Percentiles rank a stretch among this genome's conserved stretches.
These are phyloP conservation scores for Tolypocladium pustulatum DNA, from an alignment of 2,329 filamentous ascomycete genomes.

Conservation along the genomic window DNA sequence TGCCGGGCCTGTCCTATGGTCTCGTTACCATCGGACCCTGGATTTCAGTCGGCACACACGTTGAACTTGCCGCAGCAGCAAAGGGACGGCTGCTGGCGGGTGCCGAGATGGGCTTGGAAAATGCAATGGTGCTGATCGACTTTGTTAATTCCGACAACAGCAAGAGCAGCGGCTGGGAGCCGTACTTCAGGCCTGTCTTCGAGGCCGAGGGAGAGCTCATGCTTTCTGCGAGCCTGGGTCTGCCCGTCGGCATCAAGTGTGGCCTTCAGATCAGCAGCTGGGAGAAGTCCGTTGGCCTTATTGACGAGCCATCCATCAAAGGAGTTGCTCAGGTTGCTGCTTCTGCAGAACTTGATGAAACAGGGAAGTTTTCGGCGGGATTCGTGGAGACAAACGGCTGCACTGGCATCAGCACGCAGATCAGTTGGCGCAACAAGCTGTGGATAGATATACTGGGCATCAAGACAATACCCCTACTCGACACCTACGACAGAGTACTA, in stretches of 20 bases:
- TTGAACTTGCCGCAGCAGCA: constrained; percentile 11
- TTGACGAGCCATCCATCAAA: constrained; percentile 18
- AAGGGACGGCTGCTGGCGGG: constrained; percentile 16
- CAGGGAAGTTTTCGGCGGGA: constrained; percentile 6
- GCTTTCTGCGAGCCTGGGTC: constrained; percentile 13
- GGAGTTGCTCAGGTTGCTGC: constrained; percentile 10
- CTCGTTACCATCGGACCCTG: constrained; percentile 14
- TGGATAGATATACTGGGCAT: constrained; percentile 9
- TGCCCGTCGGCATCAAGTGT: constrained; percentile 16
- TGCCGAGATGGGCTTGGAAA: constrained; percentile 17
- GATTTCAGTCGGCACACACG: constrained; percentile 11
- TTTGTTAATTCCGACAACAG: constrained; percentile 11
- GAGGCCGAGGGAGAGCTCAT: constrained; percentile 15
- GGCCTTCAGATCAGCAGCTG: constrained; percentile 11
- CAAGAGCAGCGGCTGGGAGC: constrained; percentile 11
- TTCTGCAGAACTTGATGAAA: constrained; percentile 3
- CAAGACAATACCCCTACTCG: constrained; percentile 8
- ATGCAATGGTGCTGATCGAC: constrained; percentile 13
- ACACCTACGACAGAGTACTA: constrained; percentile 11
- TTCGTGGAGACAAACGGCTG: constrained; percentile 13
- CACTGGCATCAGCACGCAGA: constrained; percentile 13
- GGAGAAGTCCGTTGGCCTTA: constrained; percentile 10
- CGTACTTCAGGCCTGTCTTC: constrained; percentile 17
- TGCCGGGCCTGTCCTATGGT: constrained; percentile 15
- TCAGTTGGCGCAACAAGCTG: constrained; percentile 18